Evolutionary conservation across 805 yeast genomes (phyloP).

Genomic region (Candida montana): DNA sequence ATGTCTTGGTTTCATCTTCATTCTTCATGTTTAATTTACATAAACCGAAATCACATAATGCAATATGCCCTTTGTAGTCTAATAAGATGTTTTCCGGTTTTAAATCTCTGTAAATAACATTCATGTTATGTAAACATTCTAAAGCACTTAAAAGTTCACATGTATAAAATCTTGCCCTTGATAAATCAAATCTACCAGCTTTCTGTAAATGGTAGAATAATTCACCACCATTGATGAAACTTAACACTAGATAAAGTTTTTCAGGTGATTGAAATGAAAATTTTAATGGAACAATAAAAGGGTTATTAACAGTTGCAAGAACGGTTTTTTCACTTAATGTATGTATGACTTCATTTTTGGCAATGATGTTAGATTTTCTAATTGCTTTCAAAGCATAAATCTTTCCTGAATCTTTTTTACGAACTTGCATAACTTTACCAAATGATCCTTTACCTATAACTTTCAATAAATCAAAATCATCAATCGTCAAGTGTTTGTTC

Average conservation of each 20-base stretch:
- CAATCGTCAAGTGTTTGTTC: constrained; percentile 71
- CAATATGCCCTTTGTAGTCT: constrained; percentile 97
- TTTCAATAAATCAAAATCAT: constrained; percentile 87
- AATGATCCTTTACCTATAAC: constrained; percentile 98
- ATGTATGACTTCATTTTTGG: constrained; percentile 91
- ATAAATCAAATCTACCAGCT: constrained; percentile 83
- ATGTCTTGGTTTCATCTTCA: constrained; percentile 83
- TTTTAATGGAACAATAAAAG: constrained; percentile 93
- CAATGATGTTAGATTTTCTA: constrained; percentile 89
- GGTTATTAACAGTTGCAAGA: constrained; percentile 85
- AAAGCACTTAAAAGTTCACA: constrained; percentile 92
- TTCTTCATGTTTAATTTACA: constrained; percentile 93
- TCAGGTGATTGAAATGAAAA: constrained; percentile 97
- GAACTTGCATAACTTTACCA: constrained; percentile 98
- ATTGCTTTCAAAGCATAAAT: constrained; percentile 92
- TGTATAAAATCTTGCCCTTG: constrained; percentile 87
- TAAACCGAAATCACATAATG: constrained; percentile 93
- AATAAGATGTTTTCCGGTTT: constrained; percentile 93
- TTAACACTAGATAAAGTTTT: constrained; percentile 81
- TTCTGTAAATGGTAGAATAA: constrained; percentile 89
- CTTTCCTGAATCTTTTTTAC: constrained; percentile 91
- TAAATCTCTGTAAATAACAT: constrained; percentile 91
- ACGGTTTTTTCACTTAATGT: constrained; percentile 96
- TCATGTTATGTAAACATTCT: constrained; percentile 84
- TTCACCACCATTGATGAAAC: constrained; percentile 97